Evolutionary conservation across 176 grass and related monocot genomes (phyloP).

Genomic region (Alloteropsis semialata): DNA sequence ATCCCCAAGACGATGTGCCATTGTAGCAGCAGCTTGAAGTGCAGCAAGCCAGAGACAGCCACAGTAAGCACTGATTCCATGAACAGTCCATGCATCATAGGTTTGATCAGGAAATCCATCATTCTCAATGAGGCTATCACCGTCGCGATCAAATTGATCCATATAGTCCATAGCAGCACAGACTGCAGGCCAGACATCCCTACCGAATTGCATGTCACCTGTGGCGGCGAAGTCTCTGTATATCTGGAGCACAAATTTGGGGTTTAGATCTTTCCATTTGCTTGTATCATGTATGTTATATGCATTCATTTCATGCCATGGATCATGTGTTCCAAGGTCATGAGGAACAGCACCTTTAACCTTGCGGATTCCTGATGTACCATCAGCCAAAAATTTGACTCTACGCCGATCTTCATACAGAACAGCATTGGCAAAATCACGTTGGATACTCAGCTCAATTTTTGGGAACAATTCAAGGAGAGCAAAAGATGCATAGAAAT

Average conservation of each 20-base stretch:
- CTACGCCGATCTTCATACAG: constrained; percentile 72
- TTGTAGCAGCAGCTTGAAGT: constrained; percentile 91
- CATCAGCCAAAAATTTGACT: constrained; percentile 92
- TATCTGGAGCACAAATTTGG: constrained; percentile 94
- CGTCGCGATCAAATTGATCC: constrained; percentile 87
- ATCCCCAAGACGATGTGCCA: constrained; percentile 83
- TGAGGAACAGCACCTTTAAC: constrained; percentile 93
- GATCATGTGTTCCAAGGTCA: constrained; percentile 94
- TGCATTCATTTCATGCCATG: constrained; percentile 99
- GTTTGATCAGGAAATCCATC: constrained; percentile 99
- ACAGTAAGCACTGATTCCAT: constrained; percentile 90
- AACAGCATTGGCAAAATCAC: constrained; percentile 92
- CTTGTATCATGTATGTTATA: constrained; percentile 97
- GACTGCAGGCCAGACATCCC: constrained; percentile 86
- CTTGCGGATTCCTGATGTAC: constrained; percentile 79
- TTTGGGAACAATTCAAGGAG: constrained; percentile 95
- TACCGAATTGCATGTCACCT: constrained; percentile 79
- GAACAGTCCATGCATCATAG: constrained; percentile 98
- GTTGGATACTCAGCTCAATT: constrained; percentile 90
- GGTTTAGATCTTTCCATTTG: constrained; percentile 99
- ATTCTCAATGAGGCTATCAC: constrained; percentile 85
- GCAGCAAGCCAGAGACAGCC: constrained; percentile 90
- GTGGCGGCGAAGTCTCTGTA: constrained; percentile 96
- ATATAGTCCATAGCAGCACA: constrained; percentile 88
- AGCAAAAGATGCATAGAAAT: constrained; percentile 99